Conservation (phyloP, 345 rosid species). For the Corchorus olitorius region DNA sequence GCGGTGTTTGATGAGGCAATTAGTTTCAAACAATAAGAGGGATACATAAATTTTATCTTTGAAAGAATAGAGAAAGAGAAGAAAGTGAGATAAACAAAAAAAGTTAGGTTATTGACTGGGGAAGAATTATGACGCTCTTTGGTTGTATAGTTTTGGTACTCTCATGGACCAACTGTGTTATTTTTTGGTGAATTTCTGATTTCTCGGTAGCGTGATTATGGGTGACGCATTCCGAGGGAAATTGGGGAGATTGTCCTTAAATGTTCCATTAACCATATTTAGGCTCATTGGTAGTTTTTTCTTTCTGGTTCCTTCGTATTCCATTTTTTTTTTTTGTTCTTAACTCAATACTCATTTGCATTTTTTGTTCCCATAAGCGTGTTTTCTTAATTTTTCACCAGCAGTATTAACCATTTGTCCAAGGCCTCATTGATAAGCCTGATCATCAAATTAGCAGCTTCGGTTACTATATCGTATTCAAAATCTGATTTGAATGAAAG, state of each 20-base stretch:
- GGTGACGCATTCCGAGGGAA: not conserved
- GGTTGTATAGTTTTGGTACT: slow-evolving; percentile 40
- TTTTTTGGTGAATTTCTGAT: not conserved
- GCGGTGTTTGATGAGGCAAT: slow-evolving; percentile 31
- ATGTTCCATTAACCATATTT: slow-evolving; percentile 5
- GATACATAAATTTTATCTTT: slow-evolving; percentile 23
- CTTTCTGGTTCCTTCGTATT: not conserved
- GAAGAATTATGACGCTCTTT: slow-evolving; percentile 21
- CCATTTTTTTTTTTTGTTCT: not conserved
- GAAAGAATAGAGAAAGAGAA: slow-evolving; percentile 10
- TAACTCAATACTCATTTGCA: too few species aligned
- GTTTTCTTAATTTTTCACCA: too few species aligned
- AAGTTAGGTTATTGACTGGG: slow-evolving; percentile 20
- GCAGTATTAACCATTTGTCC: too few species aligned
- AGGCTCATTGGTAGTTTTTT: not conserved
- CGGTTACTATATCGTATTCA: too few species aligned
- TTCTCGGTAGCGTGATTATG: slow-evolving; percentile 2
- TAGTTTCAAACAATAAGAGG: slow-evolving; percentile 30
- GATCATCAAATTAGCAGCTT: too few species aligned
- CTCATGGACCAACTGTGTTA: slow-evolving; percentile 23
- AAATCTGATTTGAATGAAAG: too few species aligned
- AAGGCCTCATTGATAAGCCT: too few species aligned
- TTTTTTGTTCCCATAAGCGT: too few species aligned
- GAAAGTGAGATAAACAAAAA: slow-evolving; percentile 3
- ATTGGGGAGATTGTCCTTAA: not conserved